Evolutionary conservation across 2,329 filamentous ascomycete species (phyloP), one percentile per base, ranked within the genome.

Genomic region (Trichoderma brevicompactum): DNA sequence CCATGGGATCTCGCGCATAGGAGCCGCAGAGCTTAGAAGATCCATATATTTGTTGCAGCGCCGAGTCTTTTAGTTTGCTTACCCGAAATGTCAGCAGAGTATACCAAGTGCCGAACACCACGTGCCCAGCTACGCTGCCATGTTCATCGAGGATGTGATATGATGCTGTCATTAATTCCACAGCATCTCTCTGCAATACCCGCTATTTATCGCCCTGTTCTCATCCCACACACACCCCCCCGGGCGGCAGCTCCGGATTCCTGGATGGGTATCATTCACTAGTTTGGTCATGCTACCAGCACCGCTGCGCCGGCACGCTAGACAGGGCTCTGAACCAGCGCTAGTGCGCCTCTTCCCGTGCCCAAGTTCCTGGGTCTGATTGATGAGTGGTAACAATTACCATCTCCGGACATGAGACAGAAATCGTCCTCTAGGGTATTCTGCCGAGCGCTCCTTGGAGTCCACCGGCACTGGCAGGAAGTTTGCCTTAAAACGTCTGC

Each of bases 331-430:
- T 55, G 32, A 62, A 41, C 56, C 32, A 44, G 40, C 64, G 46
- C 56, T 54, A 65, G 43, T 62, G 58, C 64, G 34, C 48, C 64
- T 61, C 43, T 61, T 65, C 58, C 63, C 64, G 64, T 34, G 48
- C 49, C 64, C 64, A 65, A 54, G 56, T 55, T 58, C 58, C 52
- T 62, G 64, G 64, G 64, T 60, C 56, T 41, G 41, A 10, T n/a
- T 60, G 32, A 49, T 60, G 32, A 38, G 56, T 23, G 7, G 46
- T 32, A 15, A 36, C 7, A 34, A 41, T 32, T 52, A n/a, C 48
- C 44, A 9, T 50, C 56, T 49, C 36, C 41, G 56, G 36, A 32
- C 36, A 23, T 60, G 46, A 60, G 46, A 60, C 56, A 41, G 13
- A 13, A 3, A 15, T n/a, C 56, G 23, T 23, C 44, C 38, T 36